Conservation (phyloP, 768 basidiomycete genomes). For the Naganishia friedmannii region DNA sequence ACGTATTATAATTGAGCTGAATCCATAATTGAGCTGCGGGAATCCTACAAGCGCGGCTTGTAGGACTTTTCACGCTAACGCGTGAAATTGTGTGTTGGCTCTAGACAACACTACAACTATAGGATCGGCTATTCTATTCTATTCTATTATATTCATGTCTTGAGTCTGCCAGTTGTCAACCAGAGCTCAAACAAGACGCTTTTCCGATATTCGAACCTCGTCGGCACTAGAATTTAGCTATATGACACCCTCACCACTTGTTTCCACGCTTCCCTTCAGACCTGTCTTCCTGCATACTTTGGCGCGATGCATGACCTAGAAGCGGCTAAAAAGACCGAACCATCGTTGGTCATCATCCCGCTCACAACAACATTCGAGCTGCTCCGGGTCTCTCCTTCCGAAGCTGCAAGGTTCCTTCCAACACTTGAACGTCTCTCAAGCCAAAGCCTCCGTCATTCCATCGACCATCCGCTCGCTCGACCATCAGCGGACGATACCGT, state of each 20-base stretch:
- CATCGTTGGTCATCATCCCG: constrained; percentile 17
- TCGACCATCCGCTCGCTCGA: not conserved
- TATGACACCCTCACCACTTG: too few relatives aligned
- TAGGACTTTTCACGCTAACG: constrained; percentile 7
- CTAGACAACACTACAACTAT: constrained; percentile 2
- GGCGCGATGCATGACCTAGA: constrained; percentile 11
- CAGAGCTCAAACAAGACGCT: too few relatives aligned
- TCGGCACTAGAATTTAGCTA: too few relatives aligned
- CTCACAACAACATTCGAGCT: constrained; percentile 5
- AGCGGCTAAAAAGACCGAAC: constrained; percentile 16
- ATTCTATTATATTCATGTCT: too few relatives aligned
- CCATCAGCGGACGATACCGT: not conserved
- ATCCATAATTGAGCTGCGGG: not conserved
- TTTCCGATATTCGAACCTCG: too few relatives aligned
- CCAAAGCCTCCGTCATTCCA: not conserved
- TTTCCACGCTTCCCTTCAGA: too few relatives aligned
- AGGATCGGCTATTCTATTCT: too few relatives aligned
- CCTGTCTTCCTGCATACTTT: too few relatives aligned
- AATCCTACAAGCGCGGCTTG: constrained; percentile 6
- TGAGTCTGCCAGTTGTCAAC: too few relatives aligned
- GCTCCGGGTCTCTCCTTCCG: not conserved
- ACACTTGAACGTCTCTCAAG: not conserved
- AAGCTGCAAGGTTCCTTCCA: not conserved
- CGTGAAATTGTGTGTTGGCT: constrained; percentile 3
- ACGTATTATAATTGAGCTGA: not conserved